Percentiles rank a stretch among this genome's conserved stretches.
These are phyloP conservation scores for Metschnikowia cerradonensis DNA, from an alignment of 805 yeast genomes.

Conservation along the genomic window DNA sequence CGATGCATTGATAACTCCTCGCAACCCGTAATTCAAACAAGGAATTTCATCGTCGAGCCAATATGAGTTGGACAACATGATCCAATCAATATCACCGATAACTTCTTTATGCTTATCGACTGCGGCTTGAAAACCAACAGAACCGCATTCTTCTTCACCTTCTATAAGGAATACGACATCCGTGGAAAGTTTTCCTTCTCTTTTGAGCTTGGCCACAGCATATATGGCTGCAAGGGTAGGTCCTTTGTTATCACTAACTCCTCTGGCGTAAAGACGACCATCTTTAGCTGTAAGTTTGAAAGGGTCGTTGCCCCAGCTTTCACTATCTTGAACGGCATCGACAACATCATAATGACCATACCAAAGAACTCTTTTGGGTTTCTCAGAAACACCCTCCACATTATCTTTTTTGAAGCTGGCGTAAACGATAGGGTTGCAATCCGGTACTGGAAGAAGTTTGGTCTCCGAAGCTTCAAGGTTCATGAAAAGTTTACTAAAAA, in stretches of 20 bases:
- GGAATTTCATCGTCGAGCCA: conserved; percentile 91
- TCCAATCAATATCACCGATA: conserved; percentile 82
- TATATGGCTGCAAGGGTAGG: conserved; percentile 84
- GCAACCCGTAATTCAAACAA: conserved; percentile 86
- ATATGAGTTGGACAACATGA: conserved; percentile 82
- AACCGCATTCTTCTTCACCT: conserved; percentile 95
- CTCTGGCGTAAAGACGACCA: conserved; percentile 87
- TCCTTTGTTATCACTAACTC: conserved; percentile 93
- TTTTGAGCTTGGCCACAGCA: conserved; percentile 72
- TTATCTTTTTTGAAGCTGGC: conserved; percentile 50
- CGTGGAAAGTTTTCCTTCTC: conserved; percentile 47
- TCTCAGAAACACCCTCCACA: conserved; percentile 3
- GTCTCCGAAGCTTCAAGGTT: conserved; percentile 68
- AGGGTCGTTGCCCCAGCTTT: conserved; percentile 74
- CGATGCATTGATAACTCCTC: conserved; percentile 86
- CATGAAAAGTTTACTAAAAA: conserved; percentile 56
- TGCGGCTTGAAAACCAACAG: conserved; percentile 74
- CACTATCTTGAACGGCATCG: conserved; percentile 57
- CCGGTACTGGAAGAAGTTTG: conserved; percentile 63
- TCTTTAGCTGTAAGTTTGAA: conserved; percentile 69
- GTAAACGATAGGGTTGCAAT: conserved; percentile 83
- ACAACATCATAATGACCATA: conserved; percentile 97
- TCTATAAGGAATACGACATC: conserved; percentile 84
- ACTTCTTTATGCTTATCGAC: conserved; percentile 46
- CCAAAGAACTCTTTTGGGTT: conserved; percentile 56